Base-by-base conservation (phyloP, 306 rosid species). In the Datisca glomerata region DNA sequence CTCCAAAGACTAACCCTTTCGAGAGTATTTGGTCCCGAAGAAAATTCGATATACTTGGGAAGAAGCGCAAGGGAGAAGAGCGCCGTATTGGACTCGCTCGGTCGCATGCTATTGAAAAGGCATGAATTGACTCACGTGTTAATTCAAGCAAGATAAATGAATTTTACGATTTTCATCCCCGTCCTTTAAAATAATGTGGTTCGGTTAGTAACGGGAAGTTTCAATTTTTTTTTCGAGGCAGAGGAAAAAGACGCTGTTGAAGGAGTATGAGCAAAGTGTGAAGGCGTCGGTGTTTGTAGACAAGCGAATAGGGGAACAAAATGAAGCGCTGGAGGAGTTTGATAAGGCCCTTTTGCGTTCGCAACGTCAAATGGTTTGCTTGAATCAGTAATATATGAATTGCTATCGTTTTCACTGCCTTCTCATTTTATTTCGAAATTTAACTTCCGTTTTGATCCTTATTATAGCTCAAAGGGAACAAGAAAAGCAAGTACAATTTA, bases 31-130 rank as follows among this genome's bases (percentile, higher is more conserved):
- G 95, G 95, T 70, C 93, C 10, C 67, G 75, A 0, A 46, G 81
- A 33, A 89, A 89, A 49, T 89, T 89, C 54, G 86, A 83, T 13
- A 56, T 80, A 2, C 61, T 89, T 6, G 97, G 95, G 0, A 78
- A 80, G 68, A 89, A 83, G 51, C 91, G 84, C 27, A 89, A 77
- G 56, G 97, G 95, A 8, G 97, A 89, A 38, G 59, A 78, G 45
- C 78, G 68, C 13, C 86, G 97, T 14, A 12, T 66, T 7, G 97
- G 97, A 23, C 67, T 59, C 2, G 76, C 86, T 31, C 97, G 97
- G 51, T 80, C 95, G 10, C 46, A 21, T 0, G 95, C 77, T 18
- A 63, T 80, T 12, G 73, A 89, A 37, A 89, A 80, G 75, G 92
- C 45, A 33, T 21, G 43, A 29, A 29, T 20, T 9, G 12, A 2